Percentiles rank a stretch among this genome's conserved stretches.
Evolutionary conservation across 2,329 filamentous ascomycete species (phyloP).

Genomic region (Fusarium heterosporum): DNA sequence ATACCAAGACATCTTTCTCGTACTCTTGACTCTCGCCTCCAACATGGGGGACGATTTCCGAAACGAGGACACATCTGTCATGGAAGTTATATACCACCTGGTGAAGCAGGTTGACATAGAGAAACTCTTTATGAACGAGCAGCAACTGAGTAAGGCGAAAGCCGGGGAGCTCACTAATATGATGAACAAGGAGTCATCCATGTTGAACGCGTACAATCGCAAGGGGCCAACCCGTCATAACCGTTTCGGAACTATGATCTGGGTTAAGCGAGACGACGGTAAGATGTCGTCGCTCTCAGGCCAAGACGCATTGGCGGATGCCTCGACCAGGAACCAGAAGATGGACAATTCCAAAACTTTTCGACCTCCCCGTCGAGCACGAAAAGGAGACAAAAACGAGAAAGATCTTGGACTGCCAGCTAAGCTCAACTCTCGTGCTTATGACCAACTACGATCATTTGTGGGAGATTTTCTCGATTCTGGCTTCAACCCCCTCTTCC

Average conservation of each 20-base stretch:
- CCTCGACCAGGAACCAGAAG: slow-evolving; percentile 79
- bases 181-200: slow-evolving; percentile 85
- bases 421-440: slow-evolving; percentile 77
- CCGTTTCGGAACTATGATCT: slow-evolving; percentile 96
- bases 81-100: slow-evolving; percentile 93
- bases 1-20: slow-evolving; percentile 88
- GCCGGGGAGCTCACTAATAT: slow-evolving; percentile 79
- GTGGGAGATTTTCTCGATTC: slow-evolving; percentile 95
- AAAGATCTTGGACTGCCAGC: slow-evolving; percentile 82
- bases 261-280: slow-evolving; percentile 88
- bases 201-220: slow-evolving; percentile 80
- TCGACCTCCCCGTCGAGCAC: slow-evolving; percentile 78
- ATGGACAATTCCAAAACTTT: slow-evolving; percentile 94
- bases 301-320: slow-evolving; percentile 83
- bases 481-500: slow-evolving; percentile 92
- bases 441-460: slow-evolving; percentile 81
- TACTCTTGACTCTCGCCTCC: slow-evolving; percentile 87
- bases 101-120: slow-evolving; percentile 88
- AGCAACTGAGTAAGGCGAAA: slow-evolving; percentile 75
- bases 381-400: slow-evolving; percentile 71
- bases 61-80: slow-evolving; percentile 85
- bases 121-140: slow-evolving; percentile 86
- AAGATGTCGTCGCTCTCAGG: slow-evolving; percentile 89
- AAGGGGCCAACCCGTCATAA: slow-evolving; percentile 89
- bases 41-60: slow-evolving; percentile 95